phyloP scores from a whole-genome alignment of 495 filamentous ascomycete species.

The Podospora sp. region DNA sequence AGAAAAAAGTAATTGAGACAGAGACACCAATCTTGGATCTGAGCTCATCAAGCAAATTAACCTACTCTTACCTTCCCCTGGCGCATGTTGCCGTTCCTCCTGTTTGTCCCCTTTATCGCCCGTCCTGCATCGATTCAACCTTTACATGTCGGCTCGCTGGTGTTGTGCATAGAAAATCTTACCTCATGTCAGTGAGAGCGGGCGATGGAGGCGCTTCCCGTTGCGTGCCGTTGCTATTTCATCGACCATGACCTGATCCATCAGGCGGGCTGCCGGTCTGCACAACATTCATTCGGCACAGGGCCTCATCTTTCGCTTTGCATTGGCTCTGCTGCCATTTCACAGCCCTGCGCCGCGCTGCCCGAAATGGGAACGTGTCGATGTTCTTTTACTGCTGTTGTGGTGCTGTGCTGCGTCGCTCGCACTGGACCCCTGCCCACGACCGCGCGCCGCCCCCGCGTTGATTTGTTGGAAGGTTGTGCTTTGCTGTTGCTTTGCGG shows the following conservation, averaged over 20 bases:
- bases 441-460: neutral
- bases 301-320: neutral
- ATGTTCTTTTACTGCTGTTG: neutral
- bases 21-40: conserved; percentile 4
- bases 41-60: conserved; percentile 14
- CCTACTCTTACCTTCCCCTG: neutral
- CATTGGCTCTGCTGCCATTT: neutral
- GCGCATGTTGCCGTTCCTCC: neutral
- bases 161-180: conserved; percentile 10
- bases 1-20: neutral
- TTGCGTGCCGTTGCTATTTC: neutral
- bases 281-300: conserved; percentile 6
- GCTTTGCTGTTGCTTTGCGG: neutral
- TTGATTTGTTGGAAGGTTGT: conserved; percentile 1
- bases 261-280: neutral
- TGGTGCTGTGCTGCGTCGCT: too few relatives aligned
- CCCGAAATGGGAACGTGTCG: neutral
- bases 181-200: neutral
- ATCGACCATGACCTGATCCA: conserved; percentile 7
- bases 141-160: neutral
- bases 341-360: neutral
- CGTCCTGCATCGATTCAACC: neutral
- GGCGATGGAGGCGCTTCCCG: neutral
- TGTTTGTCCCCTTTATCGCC: neutral
- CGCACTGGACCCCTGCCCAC: neutral